A percentile compares a stretch with the other conserved stretches of the same genome.
Conservation (phyloP, 2,329 filamentous ascomycete genomes). For the Xylariaceae sp. region DNA sequence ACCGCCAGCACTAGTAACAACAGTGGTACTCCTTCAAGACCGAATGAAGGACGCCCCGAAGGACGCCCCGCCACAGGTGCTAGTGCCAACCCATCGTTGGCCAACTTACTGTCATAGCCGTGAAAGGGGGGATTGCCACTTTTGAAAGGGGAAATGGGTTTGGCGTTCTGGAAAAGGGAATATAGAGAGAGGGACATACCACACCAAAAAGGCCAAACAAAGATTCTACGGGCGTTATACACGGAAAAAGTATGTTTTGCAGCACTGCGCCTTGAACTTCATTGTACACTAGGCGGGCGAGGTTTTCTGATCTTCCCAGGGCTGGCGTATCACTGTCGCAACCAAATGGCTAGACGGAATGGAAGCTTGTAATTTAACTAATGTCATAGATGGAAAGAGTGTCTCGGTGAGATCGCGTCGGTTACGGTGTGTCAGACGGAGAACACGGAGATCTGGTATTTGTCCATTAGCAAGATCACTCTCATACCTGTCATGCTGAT, state of each 20-base stretch:
- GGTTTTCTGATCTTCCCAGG: constrained; percentile 1
- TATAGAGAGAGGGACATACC: constrained; percentile 32
- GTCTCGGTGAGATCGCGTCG: background rate
- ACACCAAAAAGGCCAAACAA: constrained; percentile 26
- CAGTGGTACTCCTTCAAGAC: constrained; percentile 30
- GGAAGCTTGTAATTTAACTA: constrained; percentile 14
- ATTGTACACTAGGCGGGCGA: constrained; percentile 23
- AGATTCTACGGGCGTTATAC: constrained; percentile 17
- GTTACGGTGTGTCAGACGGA: background rate
- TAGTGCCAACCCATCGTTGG: constrained; percentile 70
- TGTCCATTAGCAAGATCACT: background rate
- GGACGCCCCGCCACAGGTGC: constrained; percentile 44
- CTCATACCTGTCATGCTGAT: background rate
- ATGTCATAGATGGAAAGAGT: constrained; percentile 16
- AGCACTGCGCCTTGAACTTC: constrained; percentile 13
- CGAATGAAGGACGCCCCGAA: constrained; percentile 28
- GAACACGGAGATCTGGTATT: too few relatives aligned
- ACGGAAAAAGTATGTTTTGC: constrained; percentile 7
- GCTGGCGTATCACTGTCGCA: constrained; percentile 8
- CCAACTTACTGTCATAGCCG: constrained; percentile 61
- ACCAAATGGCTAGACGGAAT: constrained; percentile 15
- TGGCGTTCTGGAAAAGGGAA: constrained; percentile 28
- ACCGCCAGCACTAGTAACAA: constrained; percentile 30
- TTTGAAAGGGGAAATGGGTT: constrained; percentile 16
- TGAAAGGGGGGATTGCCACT: constrained; percentile 5